Evolutionary conservation across 352 stramenopile species (phyloP), one percentile per base, ranked within the genome.

Genomic region (Phytophthora fragariaefolia): DNA sequence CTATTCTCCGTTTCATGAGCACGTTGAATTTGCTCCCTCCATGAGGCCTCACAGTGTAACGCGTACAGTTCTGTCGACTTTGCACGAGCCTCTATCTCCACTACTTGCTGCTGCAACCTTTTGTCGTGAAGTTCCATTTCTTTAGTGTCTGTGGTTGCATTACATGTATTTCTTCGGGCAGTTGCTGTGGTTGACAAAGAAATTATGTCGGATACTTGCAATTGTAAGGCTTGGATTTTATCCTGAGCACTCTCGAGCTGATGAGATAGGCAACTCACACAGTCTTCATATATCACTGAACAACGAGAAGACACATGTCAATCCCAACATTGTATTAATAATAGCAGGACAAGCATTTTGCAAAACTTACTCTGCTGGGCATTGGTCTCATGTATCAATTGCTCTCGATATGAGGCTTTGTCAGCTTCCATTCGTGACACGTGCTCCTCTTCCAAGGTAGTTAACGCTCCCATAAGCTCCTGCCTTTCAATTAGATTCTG

Each of bases 51-150:
- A 69, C 73, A 87, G 8, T 71, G 66, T 23, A 86, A 63, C 6
- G 34, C 58, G 24, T 68, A 56, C 6, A 90, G 53, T 47, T 91
- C 73, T 2, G 71, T 55, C 45, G 77, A 56, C 23, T 86, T 87
- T n/a, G 72, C 34, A 32, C 74, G 50, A 20, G 66, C 68, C 20
- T 69, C 40, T 2, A 87, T 34, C n/a, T 79, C 52, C 6, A 88
- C 51, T 6, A 61, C 34, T 20, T 78, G 55, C 6, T 28, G 45
- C 13, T 62, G 59, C 32, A 74, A 32, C 20, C 12, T 58, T 26
- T 63, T 34, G 12, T 55, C 26, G n/a, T 68, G 36, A 26, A 28
- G 24, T 13, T 58, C 20, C 9, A 4, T 22, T 20, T 48, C 40
- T 20, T 34, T 17, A 6, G 67, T 53, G 30, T 46, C 40, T 2